Evolutionary conservation across 192 early-diverging fungal genomes (phyloP).

Genomic region (Rhizoclosmatium globosum): DNA sequence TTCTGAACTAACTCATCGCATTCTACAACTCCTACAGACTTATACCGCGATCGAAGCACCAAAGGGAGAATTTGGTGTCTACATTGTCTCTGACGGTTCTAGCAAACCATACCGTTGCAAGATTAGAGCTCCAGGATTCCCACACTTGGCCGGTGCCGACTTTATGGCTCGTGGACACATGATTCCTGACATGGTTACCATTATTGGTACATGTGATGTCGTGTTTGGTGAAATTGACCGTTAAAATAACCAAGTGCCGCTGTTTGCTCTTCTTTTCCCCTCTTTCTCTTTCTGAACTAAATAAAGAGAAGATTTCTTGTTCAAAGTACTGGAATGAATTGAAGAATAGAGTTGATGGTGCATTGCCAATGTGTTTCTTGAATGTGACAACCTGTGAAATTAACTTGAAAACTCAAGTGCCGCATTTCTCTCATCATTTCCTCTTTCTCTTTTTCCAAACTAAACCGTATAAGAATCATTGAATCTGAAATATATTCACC

Average conservation of each 20-base stretch:
- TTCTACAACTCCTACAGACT: slow-evolving; percentile 54
- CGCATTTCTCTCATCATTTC: too few species aligned
- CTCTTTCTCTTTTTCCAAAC: too few species aligned
- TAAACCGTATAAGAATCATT: too few species aligned
- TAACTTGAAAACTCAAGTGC: too few species aligned
- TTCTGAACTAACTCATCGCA: too few species aligned
- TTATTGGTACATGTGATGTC: slow-evolving; percentile 98
- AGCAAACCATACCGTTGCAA: slow-evolving; percentile 98
- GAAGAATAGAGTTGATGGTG: too few species aligned
- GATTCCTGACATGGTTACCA: slow-evolving; percentile 94
- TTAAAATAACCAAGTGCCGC: slow-evolving; percentile 4
- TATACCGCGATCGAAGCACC: slow-evolving; percentile 98
- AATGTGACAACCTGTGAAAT: too few species aligned
- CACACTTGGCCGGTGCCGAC: slow-evolving; percentile 90
- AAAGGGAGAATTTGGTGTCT: slow-evolving; percentile 98
- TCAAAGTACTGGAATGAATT: too few species aligned
- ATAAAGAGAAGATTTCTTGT: too few species aligned
- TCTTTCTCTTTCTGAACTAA: not conserved
- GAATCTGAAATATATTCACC: too few species aligned
- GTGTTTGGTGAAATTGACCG: slow-evolving; percentile 83
- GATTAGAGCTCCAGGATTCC: slow-evolving; percentile 95
- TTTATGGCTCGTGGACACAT: slow-evolving; percentile 91
- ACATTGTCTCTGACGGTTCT: slow-evolving; percentile 91
- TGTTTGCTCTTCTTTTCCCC: not conserved
- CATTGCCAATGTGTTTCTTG: not conserved